These are phyloP conservation scores for Lentinula sp. DNA, from an alignment of 768 basidiomycete genomes.

Conservation along the genomic window DNA sequence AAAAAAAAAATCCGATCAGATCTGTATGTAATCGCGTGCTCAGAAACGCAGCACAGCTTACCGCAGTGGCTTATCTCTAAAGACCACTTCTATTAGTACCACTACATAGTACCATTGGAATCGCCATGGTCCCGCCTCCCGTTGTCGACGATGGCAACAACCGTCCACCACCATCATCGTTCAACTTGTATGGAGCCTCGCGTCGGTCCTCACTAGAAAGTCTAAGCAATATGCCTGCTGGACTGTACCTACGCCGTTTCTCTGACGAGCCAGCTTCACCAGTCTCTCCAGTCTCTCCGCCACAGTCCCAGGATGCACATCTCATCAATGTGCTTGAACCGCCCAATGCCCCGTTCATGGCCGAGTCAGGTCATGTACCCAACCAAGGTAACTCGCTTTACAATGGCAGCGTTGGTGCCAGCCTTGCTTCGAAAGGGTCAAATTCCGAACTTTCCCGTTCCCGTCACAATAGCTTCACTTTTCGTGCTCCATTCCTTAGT, in stretches of 20 bases:
- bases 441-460: conserved; percentile 21
- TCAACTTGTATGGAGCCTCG: conserved; percentile 25
- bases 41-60: neutral
- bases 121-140: neutral
- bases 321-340: neutral
- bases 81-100: neutral
- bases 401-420: neutral
- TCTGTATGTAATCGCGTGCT: neutral
- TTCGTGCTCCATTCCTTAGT: conserved; percentile 65
- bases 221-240: neutral
- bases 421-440: neutral
- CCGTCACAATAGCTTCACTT: conserved; percentile 37
- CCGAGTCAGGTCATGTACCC: neutral
- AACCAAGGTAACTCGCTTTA: neutral
- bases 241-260: neutral
- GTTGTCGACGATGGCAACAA: neutral
- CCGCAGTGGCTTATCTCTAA: neutral
- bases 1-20: neutral
- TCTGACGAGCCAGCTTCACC: neutral
- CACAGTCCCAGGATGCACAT: neutral
- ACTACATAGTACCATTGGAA: neutral
- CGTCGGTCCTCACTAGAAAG: conserved; percentile 1
- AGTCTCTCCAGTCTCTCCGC: neutral
- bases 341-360: conserved; percentile 4
- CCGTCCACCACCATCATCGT: conserved; percentile 34